These are phyloP conservation scores for Termitomyces sp. DNA, from an alignment of 768 basidiomycete genomes.

Conservation along the genomic window DNA sequence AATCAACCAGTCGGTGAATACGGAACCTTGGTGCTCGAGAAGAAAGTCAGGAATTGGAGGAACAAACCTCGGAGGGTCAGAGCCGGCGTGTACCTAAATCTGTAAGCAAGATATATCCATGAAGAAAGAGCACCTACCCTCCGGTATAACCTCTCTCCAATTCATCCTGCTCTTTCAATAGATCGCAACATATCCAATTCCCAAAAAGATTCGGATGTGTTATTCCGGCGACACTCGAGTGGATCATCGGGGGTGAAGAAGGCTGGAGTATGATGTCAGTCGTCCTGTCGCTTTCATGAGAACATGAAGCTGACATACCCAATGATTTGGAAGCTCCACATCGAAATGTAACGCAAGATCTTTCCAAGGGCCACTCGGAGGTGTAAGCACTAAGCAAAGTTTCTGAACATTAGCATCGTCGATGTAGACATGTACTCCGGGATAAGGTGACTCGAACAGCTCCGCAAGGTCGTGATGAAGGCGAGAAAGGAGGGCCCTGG, in stretches of 20 bases:
- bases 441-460: slow-evolving; percentile 35
- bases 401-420: slow-evolving; percentile 35
- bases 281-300: background rate
- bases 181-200: slow-evolving; percentile 36
- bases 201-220: slow-evolving; percentile 36
- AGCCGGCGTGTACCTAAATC: slow-evolving; percentile 34
- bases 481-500: slow-evolving; percentile 25
- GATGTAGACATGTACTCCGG: slow-evolving; percentile 35
- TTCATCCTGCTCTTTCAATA: slow-evolving; percentile 24
- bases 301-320: slow-evolving; percentile 21
- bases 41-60: slow-evolving; percentile 19
- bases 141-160: slow-evolving; percentile 28
- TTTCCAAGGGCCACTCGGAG: slow-evolving; percentile 40
- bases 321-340: slow-evolving; percentile 31
- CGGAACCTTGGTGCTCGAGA: slow-evolving; percentile 13
- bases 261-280: slow-evolving; percentile 22
- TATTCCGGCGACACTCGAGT: slow-evolving; percentile 28
- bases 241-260: slow-evolving; percentile 26
- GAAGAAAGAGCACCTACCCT: slow-evolving; percentile 19
- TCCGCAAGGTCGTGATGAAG: slow-evolving; percentile 36
- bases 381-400: slow-evolving; percentile 39
- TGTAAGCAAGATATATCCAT: background rate
- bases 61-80: slow-evolving; percentile 40
- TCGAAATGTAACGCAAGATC: slow-evolving; percentile 35
- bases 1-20: background rate